phyloP scores from a whole-genome alignment of 495 filamentous ascomycete species.

The Xylaria grammica region DNA sequence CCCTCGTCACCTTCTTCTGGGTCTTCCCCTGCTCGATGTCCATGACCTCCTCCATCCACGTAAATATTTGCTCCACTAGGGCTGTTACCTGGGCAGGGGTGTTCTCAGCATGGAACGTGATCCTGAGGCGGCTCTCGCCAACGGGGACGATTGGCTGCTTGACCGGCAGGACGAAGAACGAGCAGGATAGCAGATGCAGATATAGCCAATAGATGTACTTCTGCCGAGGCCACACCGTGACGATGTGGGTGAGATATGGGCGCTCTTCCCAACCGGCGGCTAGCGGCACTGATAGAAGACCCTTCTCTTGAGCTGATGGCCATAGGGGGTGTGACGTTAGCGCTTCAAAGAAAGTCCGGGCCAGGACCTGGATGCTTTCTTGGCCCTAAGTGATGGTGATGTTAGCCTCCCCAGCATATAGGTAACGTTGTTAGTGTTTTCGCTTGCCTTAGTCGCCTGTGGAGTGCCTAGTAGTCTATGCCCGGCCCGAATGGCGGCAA shows the following conservation, averaged over 20 bases:
- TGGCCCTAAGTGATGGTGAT: background rate
- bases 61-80: background rate
- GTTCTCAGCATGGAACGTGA: constrained; percentile 15
- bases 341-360: constrained; percentile 6
- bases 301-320: background rate
- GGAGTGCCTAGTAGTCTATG: background rate
- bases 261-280: constrained; percentile 17
- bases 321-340: constrained; percentile 16
- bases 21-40: background rate
- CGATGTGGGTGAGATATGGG: constrained; percentile 21
- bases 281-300: constrained; percentile 16
- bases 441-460: background rate
- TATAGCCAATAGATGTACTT: constrained; percentile 21
- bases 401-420: background rate
- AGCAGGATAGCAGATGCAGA: constrained; percentile 14
- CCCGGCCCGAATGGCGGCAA: constrained; percentile 16
- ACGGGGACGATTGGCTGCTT: constrained; percentile 14
- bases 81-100: background rate
- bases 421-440: background rate
- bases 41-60: constrained; percentile 4
- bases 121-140: constrained; percentile 7
- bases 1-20: background rate
- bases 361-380: constrained; percentile 6
- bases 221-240: constrained; percentile 1
- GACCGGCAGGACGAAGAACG: constrained; percentile 11